A percentile compares a stretch with the other conserved stretches of the same genome.
phyloP scores from a whole-genome alignment of 2,329 filamentous ascomycete genomes.

The Trichoderma simmonsii region DNA sequence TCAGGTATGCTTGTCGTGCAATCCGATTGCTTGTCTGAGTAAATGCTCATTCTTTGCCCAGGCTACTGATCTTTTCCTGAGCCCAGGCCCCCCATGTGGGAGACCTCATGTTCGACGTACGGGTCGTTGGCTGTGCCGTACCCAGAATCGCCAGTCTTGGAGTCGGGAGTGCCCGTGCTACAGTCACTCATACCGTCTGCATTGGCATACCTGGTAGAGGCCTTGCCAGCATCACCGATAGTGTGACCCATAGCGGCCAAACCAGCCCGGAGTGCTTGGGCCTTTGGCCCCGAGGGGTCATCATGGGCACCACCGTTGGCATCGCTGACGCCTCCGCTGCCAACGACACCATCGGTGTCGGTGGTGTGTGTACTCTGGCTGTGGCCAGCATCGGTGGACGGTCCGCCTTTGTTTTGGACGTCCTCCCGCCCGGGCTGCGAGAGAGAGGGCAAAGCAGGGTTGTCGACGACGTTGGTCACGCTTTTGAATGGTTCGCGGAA shows the following conservation, averaged over 20 bases:
- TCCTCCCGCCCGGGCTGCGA: background rate
- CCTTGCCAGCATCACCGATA: background rate
- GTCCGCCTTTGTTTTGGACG: background rate
- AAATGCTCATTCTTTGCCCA: background rate
- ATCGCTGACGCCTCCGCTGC: background rate
- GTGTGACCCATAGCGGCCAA: background rate
- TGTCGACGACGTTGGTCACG: background rate
- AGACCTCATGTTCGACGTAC: background rate
- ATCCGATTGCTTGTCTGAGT: background rate
- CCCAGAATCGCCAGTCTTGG: background rate
- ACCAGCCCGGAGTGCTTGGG: background rate
- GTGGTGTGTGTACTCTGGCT: background rate
- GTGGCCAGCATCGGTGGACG: background rate
- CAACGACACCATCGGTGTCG: accelerated
- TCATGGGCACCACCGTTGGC: background rate
- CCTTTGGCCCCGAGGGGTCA: background rate
- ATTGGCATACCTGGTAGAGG: too few relatives aligned
- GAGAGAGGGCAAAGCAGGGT: background rate
- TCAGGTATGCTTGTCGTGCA: background rate
- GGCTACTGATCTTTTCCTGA: background rate
- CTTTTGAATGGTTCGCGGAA: background rate
- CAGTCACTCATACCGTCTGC: background rate
- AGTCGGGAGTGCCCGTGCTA: background rate
- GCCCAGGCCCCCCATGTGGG: background rate
- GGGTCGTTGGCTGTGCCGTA: background rate